A percentile compares a stretch with the other conserved stretches of the same genome.
Evolutionary conservation across 163 green algal genomes (phyloP).

Genomic region (Scenedesmus sp.): DNA sequence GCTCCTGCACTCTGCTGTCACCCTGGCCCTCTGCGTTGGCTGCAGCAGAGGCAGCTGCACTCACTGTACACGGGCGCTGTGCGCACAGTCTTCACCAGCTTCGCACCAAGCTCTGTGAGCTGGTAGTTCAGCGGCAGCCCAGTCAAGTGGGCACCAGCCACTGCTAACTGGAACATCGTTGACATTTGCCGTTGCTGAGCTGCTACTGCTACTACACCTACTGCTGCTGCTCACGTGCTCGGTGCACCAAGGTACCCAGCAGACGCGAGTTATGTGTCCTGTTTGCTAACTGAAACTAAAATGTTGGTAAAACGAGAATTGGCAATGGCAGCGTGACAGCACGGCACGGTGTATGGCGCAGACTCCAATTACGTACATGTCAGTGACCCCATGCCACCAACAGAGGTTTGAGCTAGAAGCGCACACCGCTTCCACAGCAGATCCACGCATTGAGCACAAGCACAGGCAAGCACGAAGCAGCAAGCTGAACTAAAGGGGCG

Average conservation of each 20-base stretch:
- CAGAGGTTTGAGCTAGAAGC: background rate
- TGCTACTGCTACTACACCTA: background rate
- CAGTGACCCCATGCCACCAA: background rate
- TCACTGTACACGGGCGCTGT: constrained; percentile 71
- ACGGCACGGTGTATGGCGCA: background rate
- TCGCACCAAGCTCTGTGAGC: constrained; percentile 65
- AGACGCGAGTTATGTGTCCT: too few species aligned
- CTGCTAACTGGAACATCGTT: constrained; percentile 44
- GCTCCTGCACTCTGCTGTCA: too few species aligned
- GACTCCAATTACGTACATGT: constrained; percentile 5
- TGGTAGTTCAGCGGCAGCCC: constrained; percentile 78
- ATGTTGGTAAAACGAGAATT: background rate
- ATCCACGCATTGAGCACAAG: too few species aligned
- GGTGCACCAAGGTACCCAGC: too few species aligned
- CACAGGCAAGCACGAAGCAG: background rate
- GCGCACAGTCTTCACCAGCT: constrained; percentile 60
- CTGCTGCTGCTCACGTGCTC: background rate
- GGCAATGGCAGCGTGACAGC: background rate
- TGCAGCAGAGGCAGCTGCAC: background rate
- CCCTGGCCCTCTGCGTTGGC: background rate
- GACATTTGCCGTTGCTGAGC: background rate
- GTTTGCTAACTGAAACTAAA: background rate
- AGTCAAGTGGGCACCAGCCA: constrained; percentile 72
- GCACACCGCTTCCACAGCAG: too few species aligned
- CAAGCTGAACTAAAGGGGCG: background rate